Base-by-base conservation (phyloP, 2,329 filamentous ascomycete genomes). In the Rhytidhysteron rufulum region DNA sequence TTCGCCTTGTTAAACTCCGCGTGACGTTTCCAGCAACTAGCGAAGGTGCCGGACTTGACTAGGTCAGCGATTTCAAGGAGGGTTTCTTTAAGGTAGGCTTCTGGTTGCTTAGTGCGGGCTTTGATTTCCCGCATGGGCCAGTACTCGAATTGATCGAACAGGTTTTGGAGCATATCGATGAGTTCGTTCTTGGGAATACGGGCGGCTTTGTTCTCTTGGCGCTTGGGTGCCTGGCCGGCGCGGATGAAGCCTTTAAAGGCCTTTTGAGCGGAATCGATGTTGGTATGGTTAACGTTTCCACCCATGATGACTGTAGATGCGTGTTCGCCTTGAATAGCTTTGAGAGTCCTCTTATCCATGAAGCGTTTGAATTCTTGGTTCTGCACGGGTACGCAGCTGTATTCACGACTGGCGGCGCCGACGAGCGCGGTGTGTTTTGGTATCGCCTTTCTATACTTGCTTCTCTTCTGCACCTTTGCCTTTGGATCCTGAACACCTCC, bases 61-160 rank as follows among this genome's bases (percentile, higher is more conserved):
- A 95, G 70, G 16, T 86, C 80, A 0, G 88, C 91, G 44, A 97
- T 80, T 58, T 88, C 82, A 47, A 90, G 85, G 51, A 98, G 70
- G 1, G 83, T 85, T 60, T 93, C 81, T 40, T 91, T 88, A 46
- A 98, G 79, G 64, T 90, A 97, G n/a, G 85, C 83, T 62, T 97
- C 93, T 2, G 93, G 93, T 68, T 98, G 93, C 44, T 83, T 79
- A 29, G 94, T 79, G 45, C 78, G 73, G 37, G 81, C 75, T 48
- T 88, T 88, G 52, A 98, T 78, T 4, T 85, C 80, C 59, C 88
- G 90, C 75, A 97, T 86, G n/a, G 86, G 83, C 90, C 91, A 98
- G 67, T 93, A 97, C 54, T 84, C 82, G 74, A 86, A 95, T 56
- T 85, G 74, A 41, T 83, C 80, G 80, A 96, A 98, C 60, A 83